Evolutionary conservation across 2,329 filamentous ascomycete species (phyloP), one percentile per base, ranked within the genome.

Genomic region (Purpureocillium lavendulum): DNA sequence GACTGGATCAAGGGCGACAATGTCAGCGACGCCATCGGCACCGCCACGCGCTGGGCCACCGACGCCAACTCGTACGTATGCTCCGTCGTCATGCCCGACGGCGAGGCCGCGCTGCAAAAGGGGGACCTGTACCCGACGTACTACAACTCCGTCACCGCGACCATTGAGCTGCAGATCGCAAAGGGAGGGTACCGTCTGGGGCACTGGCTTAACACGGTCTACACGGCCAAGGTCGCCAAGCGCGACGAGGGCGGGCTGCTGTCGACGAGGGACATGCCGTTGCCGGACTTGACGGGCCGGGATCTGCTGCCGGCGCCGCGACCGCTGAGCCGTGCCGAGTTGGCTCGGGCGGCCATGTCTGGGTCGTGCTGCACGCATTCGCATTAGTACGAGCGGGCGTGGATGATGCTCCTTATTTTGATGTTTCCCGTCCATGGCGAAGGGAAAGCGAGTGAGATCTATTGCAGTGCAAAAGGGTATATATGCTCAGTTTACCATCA

Each of bases 61-160:
- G 65, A 69, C 41, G 57, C 59, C 38, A 69, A 69, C 42, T 57
- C 60, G 4, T 54, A 59, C 21, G 64, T 69, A 12, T 69, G 65
- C 59, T 51, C 59, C n/a, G 60, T 60, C 4, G 66, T 69, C 12
- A 56, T 68, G 43, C 54, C 53, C 36, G 50, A 59, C 39, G 65
- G 65, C 28, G 40, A 57, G 11, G 47, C 42, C n/a, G 56, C 57
- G 13, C 57, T 69, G n/a, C 51, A 67, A 46, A 50, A 50, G 18
- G 52, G 57, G 42, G 66, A 68, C 24, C 53, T 69, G 6, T 59
- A 57, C 39, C 62, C 61, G 10, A 46, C 48, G 10, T 68, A 68
- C 47, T 65, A 63, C 37, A 59, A 60, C 26, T 52, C 49, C 9
- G 64, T 62, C 13, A 53, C 57, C 39, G 58, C 57, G 9, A 61